phyloP scores from a whole-genome alignment of 106 monocot species.

The Iris macrosiphon region DNA sequence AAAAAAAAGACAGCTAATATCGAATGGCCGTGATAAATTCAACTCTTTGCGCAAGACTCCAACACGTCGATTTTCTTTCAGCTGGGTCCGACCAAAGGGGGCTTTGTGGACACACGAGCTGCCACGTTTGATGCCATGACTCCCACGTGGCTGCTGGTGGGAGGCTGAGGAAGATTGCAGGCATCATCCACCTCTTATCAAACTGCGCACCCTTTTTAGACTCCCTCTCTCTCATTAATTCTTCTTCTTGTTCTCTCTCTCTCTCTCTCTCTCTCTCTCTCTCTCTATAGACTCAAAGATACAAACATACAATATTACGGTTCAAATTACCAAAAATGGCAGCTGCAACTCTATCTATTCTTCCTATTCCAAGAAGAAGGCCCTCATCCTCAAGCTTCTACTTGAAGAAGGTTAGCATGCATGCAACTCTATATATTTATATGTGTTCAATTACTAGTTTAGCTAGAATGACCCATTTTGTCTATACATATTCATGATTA shows the following conservation, averaged over 20 bases:
- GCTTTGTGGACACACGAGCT: neutral
- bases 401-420: slow-evolving; percentile 6
- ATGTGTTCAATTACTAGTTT: too few relatives aligned
- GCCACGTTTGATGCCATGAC: neutral
- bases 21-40: too few relatives aligned
- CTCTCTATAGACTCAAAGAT: neutral
- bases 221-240: neutral
- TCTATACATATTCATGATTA: too few relatives aligned
- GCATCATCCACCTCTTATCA: neutral
- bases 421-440: too few relatives aligned
- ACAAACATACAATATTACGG: too few relatives aligned
- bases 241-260: neutral
- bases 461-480: too few relatives aligned
- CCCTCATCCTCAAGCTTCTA: neutral
- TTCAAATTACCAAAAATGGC: too few relatives aligned
- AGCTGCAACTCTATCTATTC: slow-evolving; percentile 1
- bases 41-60: too few relatives aligned
- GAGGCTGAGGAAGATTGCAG: neutral
- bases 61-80: too few relatives aligned
- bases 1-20: too few relatives aligned
- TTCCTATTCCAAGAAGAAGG: neutral
- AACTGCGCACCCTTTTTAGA: neutral
- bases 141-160: neutral
- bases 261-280: neutral
- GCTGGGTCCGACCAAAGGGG: too few relatives aligned